These are phyloP conservation scores for Colletotrichum abscissum DNA, from an alignment of 2,329 filamentous ascomycete genomes.

Conservation along the genomic window DNA sequence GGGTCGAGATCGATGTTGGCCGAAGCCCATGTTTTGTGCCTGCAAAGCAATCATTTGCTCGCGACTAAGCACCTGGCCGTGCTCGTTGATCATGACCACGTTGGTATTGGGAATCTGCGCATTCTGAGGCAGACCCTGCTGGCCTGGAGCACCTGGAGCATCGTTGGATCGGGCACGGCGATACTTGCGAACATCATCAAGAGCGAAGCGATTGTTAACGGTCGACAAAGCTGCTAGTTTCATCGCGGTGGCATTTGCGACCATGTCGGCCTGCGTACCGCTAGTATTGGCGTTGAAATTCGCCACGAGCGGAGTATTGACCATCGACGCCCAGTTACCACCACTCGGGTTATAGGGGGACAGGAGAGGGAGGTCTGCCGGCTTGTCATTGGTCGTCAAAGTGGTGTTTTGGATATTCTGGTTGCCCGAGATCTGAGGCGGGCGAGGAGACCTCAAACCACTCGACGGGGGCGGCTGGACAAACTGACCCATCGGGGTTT, in stretches of 20 bases:
- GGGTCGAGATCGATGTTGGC: constrained; percentile 83
- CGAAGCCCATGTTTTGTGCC: constrained; percentile 69
- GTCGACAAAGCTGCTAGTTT: constrained; percentile 96
- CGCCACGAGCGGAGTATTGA: constrained; percentile 95
- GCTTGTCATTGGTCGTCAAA: constrained; percentile 77
- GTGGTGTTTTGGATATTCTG: constrained; percentile 86
- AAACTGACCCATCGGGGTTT: constrained; percentile 94
- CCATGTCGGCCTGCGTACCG: constrained; percentile 90
- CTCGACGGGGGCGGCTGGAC: constrained; percentile 82
- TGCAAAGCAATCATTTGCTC: constrained; percentile 89
- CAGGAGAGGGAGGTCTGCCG: constrained; percentile 81
- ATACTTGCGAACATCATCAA: constrained; percentile 97
- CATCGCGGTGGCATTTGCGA: constrained; percentile 98
- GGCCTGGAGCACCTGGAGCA: constrained; percentile 62
- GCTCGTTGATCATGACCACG: constrained; percentile 94
- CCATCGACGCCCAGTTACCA: constrained; percentile 98
- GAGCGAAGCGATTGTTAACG: constrained; percentile 96
- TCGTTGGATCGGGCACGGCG: constrained; percentile 92
- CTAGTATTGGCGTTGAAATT: constrained; percentile 75
- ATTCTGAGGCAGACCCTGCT: constrained; percentile 40
- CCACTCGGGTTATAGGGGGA: constrained; percentile 85
- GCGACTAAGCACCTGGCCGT: constrained; percentile 85
- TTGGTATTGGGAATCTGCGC: constrained; percentile 76
- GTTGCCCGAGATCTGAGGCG: constrained; percentile 74
- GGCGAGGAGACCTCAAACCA: constrained; percentile 82